Evolutionary conservation across 768 basidiomycete genomes (phyloP).

Genomic region (Kwoniella sp.): DNA sequence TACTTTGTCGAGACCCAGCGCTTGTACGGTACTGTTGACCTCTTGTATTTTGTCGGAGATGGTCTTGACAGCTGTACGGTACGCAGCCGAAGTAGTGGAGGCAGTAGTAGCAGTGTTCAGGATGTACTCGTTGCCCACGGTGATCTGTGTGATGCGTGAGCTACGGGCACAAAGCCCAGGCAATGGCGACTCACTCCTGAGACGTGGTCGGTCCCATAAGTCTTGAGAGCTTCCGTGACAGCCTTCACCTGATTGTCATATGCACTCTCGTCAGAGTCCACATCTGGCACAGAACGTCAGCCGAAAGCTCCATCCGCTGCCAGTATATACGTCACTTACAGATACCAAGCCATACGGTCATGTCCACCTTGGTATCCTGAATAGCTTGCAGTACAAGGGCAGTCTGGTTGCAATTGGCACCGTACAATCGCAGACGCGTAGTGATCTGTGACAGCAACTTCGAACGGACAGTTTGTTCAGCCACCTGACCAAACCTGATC

Average conservation of each 20-base stretch:
- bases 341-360: conserved; percentile 61
- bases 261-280: conserved; percentile 61
- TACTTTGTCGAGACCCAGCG: conserved; percentile 59
- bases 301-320: neutral
- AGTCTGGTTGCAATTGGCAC: conserved; percentile 56
- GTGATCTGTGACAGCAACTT: conserved; percentile 83
- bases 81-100: conserved; percentile 31
- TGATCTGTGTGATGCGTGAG: conserved; percentile 52
- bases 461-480: too few relatives aligned
- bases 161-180: neutral
- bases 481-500: too few relatives aligned
- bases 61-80: conserved; percentile 55
- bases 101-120: conserved; percentile 56
- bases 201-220: conserved; percentile 71
- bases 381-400: conserved; percentile 72
- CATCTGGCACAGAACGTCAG: conserved; percentile 35
- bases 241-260: conserved; percentile 68
- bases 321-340: conserved; percentile 28
- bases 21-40: conserved; percentile 52
- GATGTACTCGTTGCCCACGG: conserved; percentile 89
- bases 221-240: conserved; percentile 66
- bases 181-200: conserved; percentile 54
- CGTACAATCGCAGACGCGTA: conserved; percentile 61
- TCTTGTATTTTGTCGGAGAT: conserved; percentile 62
- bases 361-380: conserved; percentile 77